phyloP scores from a whole-genome alignment of 257 asterid genomes.

The Nicotiana tomentosiformis region DNA sequence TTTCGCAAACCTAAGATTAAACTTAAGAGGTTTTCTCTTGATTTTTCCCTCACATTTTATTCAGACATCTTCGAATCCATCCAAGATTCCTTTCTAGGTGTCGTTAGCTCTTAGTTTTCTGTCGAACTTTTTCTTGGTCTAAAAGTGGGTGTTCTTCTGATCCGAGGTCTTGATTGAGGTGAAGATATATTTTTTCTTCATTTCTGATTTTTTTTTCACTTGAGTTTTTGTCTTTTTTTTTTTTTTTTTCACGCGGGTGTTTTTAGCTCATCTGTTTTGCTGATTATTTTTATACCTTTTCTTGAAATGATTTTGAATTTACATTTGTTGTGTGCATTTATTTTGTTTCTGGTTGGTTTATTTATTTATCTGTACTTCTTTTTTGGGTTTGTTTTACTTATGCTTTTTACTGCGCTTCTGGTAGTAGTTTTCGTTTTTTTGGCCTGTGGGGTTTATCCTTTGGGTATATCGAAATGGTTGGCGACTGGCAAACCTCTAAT shows the following conservation, averaged over 20 bases:
- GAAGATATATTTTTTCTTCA: not conserved
- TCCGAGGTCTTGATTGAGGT: not conserved
- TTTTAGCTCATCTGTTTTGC: not conserved
- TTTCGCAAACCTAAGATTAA: not conserved
- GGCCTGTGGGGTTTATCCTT: not conserved
- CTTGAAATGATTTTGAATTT: not conserved
- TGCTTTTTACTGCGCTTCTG: not conserved
- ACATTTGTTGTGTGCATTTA: too few relatives aligned
- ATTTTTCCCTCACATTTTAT: constrained; percentile 1
- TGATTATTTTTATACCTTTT: not conserved
- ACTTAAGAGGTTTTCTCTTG: not conserved
- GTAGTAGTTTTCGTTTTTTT: not conserved
- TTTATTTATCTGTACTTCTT: not conserved
- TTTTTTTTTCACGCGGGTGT: not conserved
- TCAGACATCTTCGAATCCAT: not conserved
- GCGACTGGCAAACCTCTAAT: constrained; percentile 39
- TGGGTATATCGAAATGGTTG: not conserved
- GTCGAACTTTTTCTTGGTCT: not conserved
- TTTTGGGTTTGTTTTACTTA: not conserved
- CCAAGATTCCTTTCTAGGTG: not conserved
- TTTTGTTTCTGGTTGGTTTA: not conserved
- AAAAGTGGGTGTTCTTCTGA: not conserved
- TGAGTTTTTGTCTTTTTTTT: not conserved
- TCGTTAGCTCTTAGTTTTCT: not conserved
- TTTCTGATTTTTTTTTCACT: not conserved